Evolutionary conservation across 352 stramenopile species (phyloP).

Genomic region (Globisporangium viniferum): DNA sequence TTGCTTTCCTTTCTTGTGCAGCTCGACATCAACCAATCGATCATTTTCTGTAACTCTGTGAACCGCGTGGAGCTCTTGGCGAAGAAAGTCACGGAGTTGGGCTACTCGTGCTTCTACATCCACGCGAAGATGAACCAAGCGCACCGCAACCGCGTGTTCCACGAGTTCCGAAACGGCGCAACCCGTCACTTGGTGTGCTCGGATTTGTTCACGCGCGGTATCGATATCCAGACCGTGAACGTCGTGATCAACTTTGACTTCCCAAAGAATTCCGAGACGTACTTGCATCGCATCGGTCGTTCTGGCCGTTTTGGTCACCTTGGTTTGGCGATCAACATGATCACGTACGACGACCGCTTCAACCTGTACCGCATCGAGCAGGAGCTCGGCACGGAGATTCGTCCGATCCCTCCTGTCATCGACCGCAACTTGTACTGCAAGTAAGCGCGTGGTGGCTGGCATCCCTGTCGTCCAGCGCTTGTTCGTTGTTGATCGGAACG

Average conservation of each 20-base stretch:
- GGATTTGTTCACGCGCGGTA: constrained; percentile 99
- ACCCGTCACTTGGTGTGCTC: constrained; percentile 97
- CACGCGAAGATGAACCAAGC: constrained; percentile 99
- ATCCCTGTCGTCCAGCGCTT: background rate
- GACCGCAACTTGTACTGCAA: constrained; percentile 98
- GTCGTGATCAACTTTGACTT: constrained; percentile 99
- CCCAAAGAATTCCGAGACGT: constrained; percentile 99
- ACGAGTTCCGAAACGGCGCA: constrained; percentile 98
- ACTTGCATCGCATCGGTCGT: constrained; percentile 98
- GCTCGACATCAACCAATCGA: constrained; percentile 99
- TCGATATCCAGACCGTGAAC: constrained; percentile 99
- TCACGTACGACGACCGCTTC: constrained; percentile 99
- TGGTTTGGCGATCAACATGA: constrained; percentile 99
- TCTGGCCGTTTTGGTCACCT: constrained; percentile 98
- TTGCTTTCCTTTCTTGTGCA: constrained; percentile 21
- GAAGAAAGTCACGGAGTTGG: constrained; percentile 99
- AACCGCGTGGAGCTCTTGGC: constrained; percentile 98
- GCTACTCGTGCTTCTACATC: constrained; percentile 99
- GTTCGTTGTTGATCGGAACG: background rate
- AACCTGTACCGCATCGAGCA: constrained; percentile 98
- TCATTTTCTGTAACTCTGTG: constrained; percentile 99
- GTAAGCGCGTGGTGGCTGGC: constrained; percentile 28
- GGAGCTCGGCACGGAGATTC: constrained; percentile 99
- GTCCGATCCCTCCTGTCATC: constrained; percentile 97
- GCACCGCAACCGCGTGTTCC: constrained; percentile 99